These are phyloP conservation scores for Thelonectria olida DNA, from an alignment of 2,329 filamentous ascomycete genomes.

Conservation along the genomic window DNA sequence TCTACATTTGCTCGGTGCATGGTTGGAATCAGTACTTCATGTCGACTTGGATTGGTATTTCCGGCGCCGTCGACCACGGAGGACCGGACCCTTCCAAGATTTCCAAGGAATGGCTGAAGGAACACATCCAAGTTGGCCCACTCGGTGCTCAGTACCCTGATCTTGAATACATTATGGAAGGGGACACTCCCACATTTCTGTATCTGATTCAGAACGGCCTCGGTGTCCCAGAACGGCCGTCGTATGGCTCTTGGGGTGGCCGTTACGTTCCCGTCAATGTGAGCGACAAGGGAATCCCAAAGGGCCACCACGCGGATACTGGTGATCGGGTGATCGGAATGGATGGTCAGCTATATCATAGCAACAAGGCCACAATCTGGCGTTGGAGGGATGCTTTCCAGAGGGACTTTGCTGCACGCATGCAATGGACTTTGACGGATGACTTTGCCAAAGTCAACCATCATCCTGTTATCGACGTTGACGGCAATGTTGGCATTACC, in stretches of 20 bases:
- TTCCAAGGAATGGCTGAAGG: slow-evolving; percentile 59
- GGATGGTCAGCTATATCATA: slow-evolving; percentile 36
- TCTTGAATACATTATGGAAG: slow-evolving; percentile 60
- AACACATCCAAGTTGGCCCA: slow-evolving; percentile 60
- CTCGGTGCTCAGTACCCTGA: slow-evolving; percentile 56
- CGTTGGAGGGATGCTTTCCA: slow-evolving; percentile 53
- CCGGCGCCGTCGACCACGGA: slow-evolving; percentile 42
- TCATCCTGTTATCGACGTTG: slow-evolving; percentile 54
- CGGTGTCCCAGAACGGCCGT: slow-evolving; percentile 54
- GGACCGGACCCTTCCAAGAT: slow-evolving; percentile 56
- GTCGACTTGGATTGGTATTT: slow-evolving; percentile 66
- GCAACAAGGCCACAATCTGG: slow-evolving; percentile 51
- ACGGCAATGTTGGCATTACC: slow-evolving; percentile 49
- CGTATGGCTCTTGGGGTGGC: slow-evolving; percentile 60
- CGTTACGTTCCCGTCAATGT: slow-evolving; percentile 50
- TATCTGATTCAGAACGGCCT: slow-evolving; percentile 48
- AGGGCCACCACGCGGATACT: slow-evolving; percentile 36
- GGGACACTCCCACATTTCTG: slow-evolving; percentile 60
- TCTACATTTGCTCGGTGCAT: slow-evolving; percentile 65
- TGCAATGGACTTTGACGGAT: slow-evolving; percentile 48
- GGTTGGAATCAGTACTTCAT: slow-evolving; percentile 63
- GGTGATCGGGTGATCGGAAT: slow-evolving; percentile 38
- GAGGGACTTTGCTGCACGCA: slow-evolving; percentile 53
- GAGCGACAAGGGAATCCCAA: slow-evolving; percentile 24
- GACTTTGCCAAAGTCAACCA: slow-evolving; percentile 53